Base-by-base conservation (phyloP, 345 rosid species). In the Heritiera littoralis region DNA sequence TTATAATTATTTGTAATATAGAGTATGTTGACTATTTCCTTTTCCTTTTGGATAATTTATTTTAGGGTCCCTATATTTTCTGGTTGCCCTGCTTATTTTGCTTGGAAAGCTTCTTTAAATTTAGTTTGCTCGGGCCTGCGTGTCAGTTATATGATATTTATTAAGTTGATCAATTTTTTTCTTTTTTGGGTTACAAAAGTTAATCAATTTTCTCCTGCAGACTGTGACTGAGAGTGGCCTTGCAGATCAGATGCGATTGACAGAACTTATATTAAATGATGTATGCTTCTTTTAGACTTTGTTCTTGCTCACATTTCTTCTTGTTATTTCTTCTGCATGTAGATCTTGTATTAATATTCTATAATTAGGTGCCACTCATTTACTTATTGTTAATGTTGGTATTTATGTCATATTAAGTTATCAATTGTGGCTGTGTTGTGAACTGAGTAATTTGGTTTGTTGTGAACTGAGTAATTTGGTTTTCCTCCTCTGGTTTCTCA, bases 171-270 rank as follows among this genome's bases (percentile, higher is more conserved):
- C 52, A 8, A 73, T 49, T 67, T 66, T 66, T 15, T 66, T 11
- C 23, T 88, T 23, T 23, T 23, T 23, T 23, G 0, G 28, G 28
- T 23, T 23, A 23, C 28, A 23, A 23, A 55, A 75, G 12, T 74
- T 75, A 17, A 66, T 30, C 52, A 8, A 64, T 49, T 67, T 66
- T 54, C 23, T 66, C 11, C 23, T 88, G 82, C 88, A 92, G 97
- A 93, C 92, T 84, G 87, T 97, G 84, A 87, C 89, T 58, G 98
- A 97, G 83, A 89, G 94, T 86, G 93, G 97, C 81, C 84, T 94
- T 88, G 89, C 93, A 14, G 98, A 94, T 89, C 98, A 97, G 83
- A 93, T 90, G 83, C 91, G 91, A 73, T 83, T 97, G 87, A 86
- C 89, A 13, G 99, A 97, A 75, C 87, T 86, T 79, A 78, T 95